Percentiles rank a stretch among this genome's conserved stretches.
Conservation (phyloP, 345 rosid species). For the Eucalyptus pauciflora region DNA sequence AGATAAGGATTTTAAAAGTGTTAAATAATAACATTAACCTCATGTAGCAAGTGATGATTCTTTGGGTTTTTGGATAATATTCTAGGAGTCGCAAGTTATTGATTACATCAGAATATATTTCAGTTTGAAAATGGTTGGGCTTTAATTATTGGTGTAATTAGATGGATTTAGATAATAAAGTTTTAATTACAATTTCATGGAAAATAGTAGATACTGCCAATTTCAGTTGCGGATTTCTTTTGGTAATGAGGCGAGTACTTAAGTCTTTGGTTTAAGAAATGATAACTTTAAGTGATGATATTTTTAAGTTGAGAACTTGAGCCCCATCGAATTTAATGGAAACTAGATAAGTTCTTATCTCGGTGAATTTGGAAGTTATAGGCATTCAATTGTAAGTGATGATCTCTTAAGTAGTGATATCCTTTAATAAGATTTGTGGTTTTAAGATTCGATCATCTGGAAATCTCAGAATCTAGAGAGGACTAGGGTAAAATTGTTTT, state of each 20-base stretch:
- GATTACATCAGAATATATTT: neutral
- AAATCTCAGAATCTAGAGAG: neutral
- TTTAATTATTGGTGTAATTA: neutral
- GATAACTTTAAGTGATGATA: neutral
- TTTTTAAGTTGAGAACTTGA: neutral
- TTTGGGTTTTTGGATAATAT: neutral
- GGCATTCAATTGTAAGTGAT: neutral
- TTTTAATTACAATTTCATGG: neutral
- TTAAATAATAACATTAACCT: too few species aligned
- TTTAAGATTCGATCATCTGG: too few species aligned
- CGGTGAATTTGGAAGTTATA: neutral
- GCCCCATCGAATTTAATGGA: neutral
- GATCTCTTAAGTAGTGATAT: neutral
- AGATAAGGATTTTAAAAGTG: neutral
- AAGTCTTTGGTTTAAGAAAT: neutral
- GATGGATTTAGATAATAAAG: neutral
- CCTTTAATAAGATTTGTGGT: neutral
- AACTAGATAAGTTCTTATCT: neutral
- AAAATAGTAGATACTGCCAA: too few species aligned
- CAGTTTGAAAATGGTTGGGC: neutral
- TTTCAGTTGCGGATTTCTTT: neutral
- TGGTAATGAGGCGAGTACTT: neutral
- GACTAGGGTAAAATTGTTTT: neutral
- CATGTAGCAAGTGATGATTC: neutral
- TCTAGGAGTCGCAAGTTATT: neutral